Percentiles rank a stretch among this genome's conserved stretches.
phyloP scores from a whole-genome alignment of 2,329 filamentous ascomycete genomes.

The Beauveria sp. region DNA sequence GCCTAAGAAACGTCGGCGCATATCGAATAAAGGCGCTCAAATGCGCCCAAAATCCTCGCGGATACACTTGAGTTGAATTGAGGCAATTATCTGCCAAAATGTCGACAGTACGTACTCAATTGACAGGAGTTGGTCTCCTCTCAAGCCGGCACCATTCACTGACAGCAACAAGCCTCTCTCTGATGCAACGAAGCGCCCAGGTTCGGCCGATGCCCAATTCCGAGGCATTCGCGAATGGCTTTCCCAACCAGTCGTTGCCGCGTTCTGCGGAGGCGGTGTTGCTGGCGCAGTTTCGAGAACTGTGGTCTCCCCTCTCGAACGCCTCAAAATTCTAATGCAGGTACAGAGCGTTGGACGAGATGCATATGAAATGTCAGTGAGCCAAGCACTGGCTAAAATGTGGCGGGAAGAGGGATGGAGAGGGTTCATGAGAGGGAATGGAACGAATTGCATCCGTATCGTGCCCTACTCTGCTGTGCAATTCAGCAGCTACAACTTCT shows the following conservation, averaged over 20 bases:
- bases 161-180: neutral
- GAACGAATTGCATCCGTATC: slow-evolving; percentile 96
- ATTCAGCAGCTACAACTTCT: slow-evolving; percentile 96
- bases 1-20: neutral
- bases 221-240: slow-evolving; percentile 43
- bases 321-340: slow-evolving; percentile 96
- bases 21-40: neutral
- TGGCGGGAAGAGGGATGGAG: slow-evolving; percentile 95
- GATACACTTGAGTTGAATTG: neutral
- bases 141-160: neutral
- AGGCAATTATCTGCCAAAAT: neutral
- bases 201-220: slow-evolving; percentile 20
- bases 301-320: slow-evolving; percentile 90
- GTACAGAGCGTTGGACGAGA: slow-evolving; percentile 84
- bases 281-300: slow-evolving; percentile 96
- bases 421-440: slow-evolving; percentile 96
- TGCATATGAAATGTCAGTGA: slow-evolving; percentile 89
- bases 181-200: slow-evolving; percentile 19
- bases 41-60: neutral
- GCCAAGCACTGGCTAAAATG: slow-evolving; percentile 87
- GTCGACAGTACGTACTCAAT: slow-evolving; percentile 1
- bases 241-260: slow-evolving; percentile 78
- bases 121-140: neutral
- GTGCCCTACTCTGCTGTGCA: slow-evolving; percentile 97
- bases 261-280: slow-evolving; percentile 89